Base-by-base conservation (phyloP, 495 filamentous ascomycete genomes). In the Xylaria palmicola region DNA sequence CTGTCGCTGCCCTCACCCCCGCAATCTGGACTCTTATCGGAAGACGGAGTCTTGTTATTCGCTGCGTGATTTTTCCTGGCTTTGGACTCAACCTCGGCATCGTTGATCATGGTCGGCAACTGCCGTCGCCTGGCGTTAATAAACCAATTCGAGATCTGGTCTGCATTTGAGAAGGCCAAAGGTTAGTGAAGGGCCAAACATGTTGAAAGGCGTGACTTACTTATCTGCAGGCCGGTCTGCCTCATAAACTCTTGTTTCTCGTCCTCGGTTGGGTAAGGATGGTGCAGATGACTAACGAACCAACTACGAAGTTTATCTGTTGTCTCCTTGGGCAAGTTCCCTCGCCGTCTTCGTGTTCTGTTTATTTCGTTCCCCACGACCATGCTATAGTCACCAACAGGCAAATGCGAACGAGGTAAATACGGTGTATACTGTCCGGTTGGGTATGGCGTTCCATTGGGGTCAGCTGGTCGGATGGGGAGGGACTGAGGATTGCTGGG, bases 141-240 rank as follows among this genome's bases (percentile, higher is more conserved):
- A 72, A 96, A 97, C 92, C 92, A 97, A 68, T 97, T 97, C 62
- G 89, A 92, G 54, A 96, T 90, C 84, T 96, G 73, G 65, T 78
- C 77, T 75, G 63, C 19, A 51, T 41, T 43, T 37, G 19, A 40
- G 19, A 49, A 27, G 24, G n/a, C 9, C 37, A 49, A 27, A 29
- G 15, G 65, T 70, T 55, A 61, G 57, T 41, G 37, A 49, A 45
- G 30, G 3, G 32, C 17, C 17, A 17, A 1, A 32, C 12, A 12
- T 17, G 22, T n/a, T 6, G 1, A 8, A 54, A 4, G 45, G 9
- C 15, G 6, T 6, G 85, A 89, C 86, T 89, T 88, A 78, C 89
- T 93, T 69, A 94, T 88, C 22, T 88, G 86, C 13, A 97, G 79
- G 0, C 87, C 86, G 1, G 92, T 97, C 56, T 84, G 75, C 26